A percentile compares a stretch with the other conserved stretches of the same genome.
phyloP scores from a whole-genome alignment of 2,329 filamentous ascomycete species.

The Volutella citrinella region DNA sequence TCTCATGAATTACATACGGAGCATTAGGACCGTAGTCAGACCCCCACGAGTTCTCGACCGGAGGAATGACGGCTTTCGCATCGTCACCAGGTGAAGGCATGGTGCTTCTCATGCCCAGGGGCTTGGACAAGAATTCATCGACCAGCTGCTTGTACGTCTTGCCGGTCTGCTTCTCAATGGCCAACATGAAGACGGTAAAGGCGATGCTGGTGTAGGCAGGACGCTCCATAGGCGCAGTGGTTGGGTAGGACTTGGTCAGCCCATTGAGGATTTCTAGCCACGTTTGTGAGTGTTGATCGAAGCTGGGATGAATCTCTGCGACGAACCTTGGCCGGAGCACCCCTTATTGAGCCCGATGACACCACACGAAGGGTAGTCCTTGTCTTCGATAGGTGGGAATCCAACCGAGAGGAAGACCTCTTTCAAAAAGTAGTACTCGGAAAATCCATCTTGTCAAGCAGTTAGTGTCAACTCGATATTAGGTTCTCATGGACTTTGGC shows the following conservation, averaged over 20 bases:
- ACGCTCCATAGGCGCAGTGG: slow-evolving; percentile 27
- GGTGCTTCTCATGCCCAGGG: slow-evolving; percentile 17
- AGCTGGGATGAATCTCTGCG: background rate
- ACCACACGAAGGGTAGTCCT: slow-evolving; percentile 35
- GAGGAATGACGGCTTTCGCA: slow-evolving; percentile 30
- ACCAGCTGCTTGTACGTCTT: slow-evolving; percentile 28
- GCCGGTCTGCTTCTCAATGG: slow-evolving; percentile 27
- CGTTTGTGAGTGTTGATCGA: rapidly evolving
- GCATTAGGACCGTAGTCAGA: slow-evolving; percentile 30
- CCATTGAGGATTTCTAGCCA: slow-evolving; percentile 32
- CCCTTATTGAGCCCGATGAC: slow-evolving; percentile 31
- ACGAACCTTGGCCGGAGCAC: slow-evolving; percentile 32
- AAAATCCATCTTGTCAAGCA: slow-evolving; percentile 6
- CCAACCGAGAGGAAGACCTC: slow-evolving; percentile 32
- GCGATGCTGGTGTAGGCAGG: slow-evolving; percentile 41
- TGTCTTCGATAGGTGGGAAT: slow-evolving; percentile 32
- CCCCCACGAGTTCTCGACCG: slow-evolving; percentile 31
- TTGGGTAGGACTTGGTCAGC: slow-evolving; percentile 27
- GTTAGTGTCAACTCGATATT: background rate
- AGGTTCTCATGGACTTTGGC: no score
- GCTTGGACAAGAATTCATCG: slow-evolving; percentile 13
- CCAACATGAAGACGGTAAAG: slow-evolving; percentile 35
- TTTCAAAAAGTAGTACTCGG: slow-evolving; percentile 35
- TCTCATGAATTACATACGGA: slow-evolving; percentile 30
- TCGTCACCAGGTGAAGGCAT: slow-evolving; percentile 28